These are phyloP conservation scores for Achlya hypogyna DNA, from an alignment of 352 stramenopile genomes.

Conservation along the genomic window DNA sequence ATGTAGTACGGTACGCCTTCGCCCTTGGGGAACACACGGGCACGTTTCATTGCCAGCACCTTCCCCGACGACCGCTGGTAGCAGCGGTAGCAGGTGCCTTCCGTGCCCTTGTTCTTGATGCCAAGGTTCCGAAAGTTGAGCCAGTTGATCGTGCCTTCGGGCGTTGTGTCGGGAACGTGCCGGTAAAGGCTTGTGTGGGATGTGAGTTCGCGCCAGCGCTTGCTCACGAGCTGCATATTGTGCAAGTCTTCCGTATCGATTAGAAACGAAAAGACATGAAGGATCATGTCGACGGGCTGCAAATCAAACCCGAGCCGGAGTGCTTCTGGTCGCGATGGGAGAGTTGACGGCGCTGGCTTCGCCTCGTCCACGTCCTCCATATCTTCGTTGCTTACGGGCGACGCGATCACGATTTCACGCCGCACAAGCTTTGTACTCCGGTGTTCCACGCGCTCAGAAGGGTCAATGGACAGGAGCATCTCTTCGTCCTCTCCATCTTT, in stretches of 20 bases:
- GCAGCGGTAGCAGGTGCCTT: constrained; percentile 83
- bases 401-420: constrained; percentile 77
- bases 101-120: constrained; percentile 86
- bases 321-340: background rate
- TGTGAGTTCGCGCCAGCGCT: constrained; percentile 71
- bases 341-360: constrained; percentile 22
- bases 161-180: constrained; percentile 47
- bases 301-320: constrained; percentile 69
- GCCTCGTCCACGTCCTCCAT: constrained; percentile 52
- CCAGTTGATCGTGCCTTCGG: constrained; percentile 75
- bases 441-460: constrained; percentile 74
- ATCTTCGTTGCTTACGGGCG: constrained; percentile 61
- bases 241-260: constrained; percentile 61
- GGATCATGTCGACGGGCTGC: constrained; percentile 80
- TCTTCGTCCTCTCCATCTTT: constrained; percentile 45
- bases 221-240: constrained; percentile 65
- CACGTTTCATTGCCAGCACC: constrained; percentile 84
- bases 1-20: constrained; percentile 92
- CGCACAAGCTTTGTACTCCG: constrained; percentile 76
- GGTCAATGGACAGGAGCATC: constrained; percentile 69
- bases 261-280: constrained; percentile 81
- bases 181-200: constrained; percentile 60
- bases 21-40: constrained; percentile 79
- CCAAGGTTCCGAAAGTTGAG: constrained; percentile 83
- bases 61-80: constrained; percentile 75